Conservation (phyloP, 768 basidiomycete species). For the Dentipellis sp. region DNA sequence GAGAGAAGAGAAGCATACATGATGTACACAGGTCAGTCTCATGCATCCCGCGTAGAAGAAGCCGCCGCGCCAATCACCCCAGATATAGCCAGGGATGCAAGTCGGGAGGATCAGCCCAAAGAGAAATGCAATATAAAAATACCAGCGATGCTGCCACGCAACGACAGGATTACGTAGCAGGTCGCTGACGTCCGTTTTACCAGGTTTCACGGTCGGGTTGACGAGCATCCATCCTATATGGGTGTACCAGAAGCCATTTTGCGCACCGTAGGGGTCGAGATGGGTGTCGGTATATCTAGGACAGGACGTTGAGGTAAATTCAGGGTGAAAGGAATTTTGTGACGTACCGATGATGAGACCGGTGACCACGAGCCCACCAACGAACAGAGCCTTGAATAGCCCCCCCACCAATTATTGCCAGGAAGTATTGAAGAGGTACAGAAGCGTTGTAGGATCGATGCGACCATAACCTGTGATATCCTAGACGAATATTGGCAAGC, state of each 20-base stretch:
- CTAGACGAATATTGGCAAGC: constrained; percentile 22
- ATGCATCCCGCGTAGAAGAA: constrained; percentile 41
- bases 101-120: constrained; percentile 39
- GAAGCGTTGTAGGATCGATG: constrained; percentile 48
- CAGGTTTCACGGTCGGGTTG: constrained; percentile 37
- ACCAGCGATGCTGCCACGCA: constrained; percentile 43
- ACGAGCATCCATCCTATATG: constrained; percentile 48
- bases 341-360: constrained; percentile 36
- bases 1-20: constrained; percentile 25
- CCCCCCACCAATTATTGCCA: constrained; percentile 36
- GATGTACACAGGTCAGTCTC: constrained; percentile 41
- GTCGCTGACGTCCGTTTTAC: constrained; percentile 41
- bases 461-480: constrained; percentile 49
- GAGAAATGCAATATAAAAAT: constrained; percentile 31
- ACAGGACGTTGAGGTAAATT: background rate
- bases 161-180: constrained; percentile 36
- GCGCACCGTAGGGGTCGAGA: constrained; percentile 47
- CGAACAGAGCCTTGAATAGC: constrained; percentile 46
- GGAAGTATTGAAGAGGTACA: constrained; percentile 34
- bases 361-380: constrained; percentile 49
- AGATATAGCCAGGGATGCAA: constrained; percentile 36
- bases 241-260: constrained; percentile 39
- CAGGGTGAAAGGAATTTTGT: background rate
- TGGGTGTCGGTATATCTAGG: constrained; percentile 39
- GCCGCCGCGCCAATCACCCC: constrained; percentile 48